Evolutionary conservation across 176 grass and related monocot genomes (phyloP).

Genomic region (Calamus simplicifolius): DNA sequence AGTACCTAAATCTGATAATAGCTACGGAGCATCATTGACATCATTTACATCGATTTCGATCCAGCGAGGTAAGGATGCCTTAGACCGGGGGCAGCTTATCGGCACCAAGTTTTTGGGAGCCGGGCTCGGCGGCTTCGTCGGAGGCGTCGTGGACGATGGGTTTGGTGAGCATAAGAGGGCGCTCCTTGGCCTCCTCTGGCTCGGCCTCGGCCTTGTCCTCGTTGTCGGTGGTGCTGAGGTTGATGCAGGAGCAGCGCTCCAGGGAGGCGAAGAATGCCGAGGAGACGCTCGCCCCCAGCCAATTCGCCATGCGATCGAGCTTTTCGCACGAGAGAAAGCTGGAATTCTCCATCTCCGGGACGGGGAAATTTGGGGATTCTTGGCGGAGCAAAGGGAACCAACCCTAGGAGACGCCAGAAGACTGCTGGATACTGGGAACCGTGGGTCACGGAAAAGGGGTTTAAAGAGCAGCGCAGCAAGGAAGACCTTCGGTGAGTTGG

Average conservation of each 20-base stretch:
- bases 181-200: slow-evolving; percentile 33
- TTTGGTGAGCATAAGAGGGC: slow-evolving; percentile 43
- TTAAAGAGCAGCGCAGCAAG: too few species aligned
- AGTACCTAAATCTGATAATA: too few species aligned
- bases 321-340: slow-evolving; percentile 12
- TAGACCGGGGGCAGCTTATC: slow-evolving; percentile 8
- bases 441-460: too few species aligned
- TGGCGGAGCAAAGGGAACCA: too few species aligned
- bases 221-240: slow-evolving; percentile 52
- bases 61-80: neutral
- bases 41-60: too few species aligned
- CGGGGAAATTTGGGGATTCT: too few species aligned
- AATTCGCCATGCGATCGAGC: slow-evolving; percentile 25
- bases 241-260: slow-evolving; percentile 90
- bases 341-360: slow-evolving; percentile 32
- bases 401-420: too few species aligned
- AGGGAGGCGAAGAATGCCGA: slow-evolving; percentile 87
- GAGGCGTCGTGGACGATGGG: neutral
- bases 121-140: neutral
- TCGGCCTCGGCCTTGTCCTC: slow-evolving; percentile 22
- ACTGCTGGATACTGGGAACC: too few species aligned
- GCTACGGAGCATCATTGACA: too few species aligned
- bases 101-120: neutral
- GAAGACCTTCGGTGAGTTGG: too few species aligned
- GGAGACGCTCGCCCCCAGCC: slow-evolving; percentile 45